A percentile compares a stretch with the other conserved stretches of the same genome.
Conservation (phyloP, 2,329 filamentous ascomycete genomes). For the Monosporascus sp. region DNA sequence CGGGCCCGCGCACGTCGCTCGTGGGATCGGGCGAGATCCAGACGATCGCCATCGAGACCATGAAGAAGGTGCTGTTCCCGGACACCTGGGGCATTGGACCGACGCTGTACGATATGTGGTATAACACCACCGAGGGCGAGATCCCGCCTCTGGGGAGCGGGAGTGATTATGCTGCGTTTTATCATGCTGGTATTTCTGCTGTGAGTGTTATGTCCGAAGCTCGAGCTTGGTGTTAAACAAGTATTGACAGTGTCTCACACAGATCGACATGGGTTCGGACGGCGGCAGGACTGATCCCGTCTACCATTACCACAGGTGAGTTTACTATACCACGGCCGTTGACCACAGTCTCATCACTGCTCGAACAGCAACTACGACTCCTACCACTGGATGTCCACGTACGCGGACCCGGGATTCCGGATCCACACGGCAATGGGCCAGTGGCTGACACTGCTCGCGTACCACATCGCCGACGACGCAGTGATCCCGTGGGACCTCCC, state of each 20-base stretch:
- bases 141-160: constrained; percentile 5
- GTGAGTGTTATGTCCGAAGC: neutral
- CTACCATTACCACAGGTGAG: constrained; percentile 6
- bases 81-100: constrained; percentile 3
- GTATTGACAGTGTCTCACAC: neutral
- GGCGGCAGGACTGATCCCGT: constrained; percentile 4
- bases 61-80: constrained; percentile 7
- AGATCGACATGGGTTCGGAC: constrained; percentile 6
- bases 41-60: constrained; percentile 6
- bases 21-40: constrained; percentile 5
- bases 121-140: constrained; percentile 5
- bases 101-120: constrained; percentile 7
- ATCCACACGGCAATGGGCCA: constrained; percentile 46
- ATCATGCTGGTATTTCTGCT: constrained; percentile 5
- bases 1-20: constrained; percentile 37
- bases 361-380: constrained; percentile 3
- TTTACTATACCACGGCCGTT: neutral
- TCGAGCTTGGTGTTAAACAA: no score
- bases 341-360: neutral
- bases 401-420: constrained; percentile 45
- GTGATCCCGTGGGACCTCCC: constrained; percentile 6
- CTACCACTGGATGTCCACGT: constrained; percentile 47
- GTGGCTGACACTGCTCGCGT: constrained; percentile 5
- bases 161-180: constrained; percentile 7
- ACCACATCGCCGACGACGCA: constrained; percentile 4